Conservation (phyloP, 2,329 filamentous ascomycete species). For the Ophiocordyceps camponoti-rufipedis region DNA sequence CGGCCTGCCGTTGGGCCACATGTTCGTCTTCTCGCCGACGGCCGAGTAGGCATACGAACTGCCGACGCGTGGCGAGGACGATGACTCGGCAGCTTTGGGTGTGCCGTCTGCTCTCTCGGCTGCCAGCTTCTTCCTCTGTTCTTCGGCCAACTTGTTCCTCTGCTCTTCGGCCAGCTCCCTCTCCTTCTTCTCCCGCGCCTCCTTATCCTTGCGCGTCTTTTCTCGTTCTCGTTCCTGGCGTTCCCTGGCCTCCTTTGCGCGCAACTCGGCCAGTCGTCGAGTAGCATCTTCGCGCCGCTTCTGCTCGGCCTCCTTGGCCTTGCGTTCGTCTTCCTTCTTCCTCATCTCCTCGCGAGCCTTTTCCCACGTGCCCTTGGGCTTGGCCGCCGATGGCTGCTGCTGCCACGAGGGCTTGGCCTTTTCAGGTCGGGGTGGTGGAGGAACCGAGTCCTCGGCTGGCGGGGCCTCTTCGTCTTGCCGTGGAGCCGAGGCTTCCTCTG, state of each 20-base stretch:
- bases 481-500: not conserved
- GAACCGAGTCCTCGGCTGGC: slow-evolving; percentile 1
- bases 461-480: not conserved
- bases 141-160: slow-evolving; percentile 13
- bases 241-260: slow-evolving; percentile 35
- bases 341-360: slow-evolving; percentile 50
- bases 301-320: slow-evolving; percentile 39
- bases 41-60: slow-evolving; percentile 45
- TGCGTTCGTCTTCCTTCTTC: slow-evolving; percentile 45
- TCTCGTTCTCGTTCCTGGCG: slow-evolving; percentile 21
- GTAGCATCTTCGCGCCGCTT: slow-evolving; percentile 38
- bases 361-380: slow-evolving; percentile 40
- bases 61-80: slow-evolving; percentile 19
- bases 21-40: slow-evolving; percentile 50
- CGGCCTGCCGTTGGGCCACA: slow-evolving; percentile 47
- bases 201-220: slow-evolving; percentile 17
- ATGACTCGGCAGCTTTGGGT: slow-evolving; percentile 11
- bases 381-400: slow-evolving; percentile 5
- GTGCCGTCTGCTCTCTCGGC: slow-evolving; percentile 7
- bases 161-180: slow-evolving; percentile 15
- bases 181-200: slow-evolving; percentile 12
- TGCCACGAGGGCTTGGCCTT: slow-evolving; percentile 5
- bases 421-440: slow-evolving; percentile 5
- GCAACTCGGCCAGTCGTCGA: slow-evolving; percentile 31
- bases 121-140: slow-evolving; percentile 14